Percentiles rank a stretch among this genome's conserved stretches.
phyloP scores from a whole-genome alignment of 352 stramenopile genomes.

The Globisporangium nodosum region DNA sequence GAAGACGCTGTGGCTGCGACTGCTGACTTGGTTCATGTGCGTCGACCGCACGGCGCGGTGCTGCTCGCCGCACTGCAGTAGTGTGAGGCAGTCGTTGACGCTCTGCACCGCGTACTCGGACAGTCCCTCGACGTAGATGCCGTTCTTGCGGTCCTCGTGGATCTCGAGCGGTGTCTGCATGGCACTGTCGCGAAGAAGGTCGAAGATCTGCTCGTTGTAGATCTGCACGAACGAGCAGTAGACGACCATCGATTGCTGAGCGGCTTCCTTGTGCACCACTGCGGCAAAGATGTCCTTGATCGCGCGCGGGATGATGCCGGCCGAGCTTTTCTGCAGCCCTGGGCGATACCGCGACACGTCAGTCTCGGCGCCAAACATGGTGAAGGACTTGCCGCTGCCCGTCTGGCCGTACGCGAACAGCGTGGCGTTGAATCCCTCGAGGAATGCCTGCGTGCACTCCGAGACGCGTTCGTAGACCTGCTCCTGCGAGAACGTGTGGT shows the following conservation, averaged over 20 bases:
- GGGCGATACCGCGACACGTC: slow-evolving; percentile 67
- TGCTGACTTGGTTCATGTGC: slow-evolving; percentile 89
- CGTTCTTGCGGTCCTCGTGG: slow-evolving; percentile 78
- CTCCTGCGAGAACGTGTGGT: slow-evolving; percentile 62
- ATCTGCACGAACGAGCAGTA: slow-evolving; percentile 89
- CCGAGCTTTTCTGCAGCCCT: slow-evolving; percentile 72
- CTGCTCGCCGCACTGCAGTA: slow-evolving; percentile 81
- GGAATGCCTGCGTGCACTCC: slow-evolving; percentile 74
- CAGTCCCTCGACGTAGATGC: slow-evolving; percentile 89
- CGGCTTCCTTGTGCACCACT: slow-evolving; percentile 49
- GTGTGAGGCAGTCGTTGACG: slow-evolving; percentile 79
- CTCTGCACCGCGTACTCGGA: slow-evolving; percentile 87
- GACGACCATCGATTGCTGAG: slow-evolving; percentile 30
- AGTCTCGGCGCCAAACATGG: slow-evolving; percentile 78
- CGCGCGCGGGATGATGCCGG: slow-evolving; percentile 85
- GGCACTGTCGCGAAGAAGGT: slow-evolving; percentile 78
- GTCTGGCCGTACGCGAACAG: slow-evolving; percentile 85
- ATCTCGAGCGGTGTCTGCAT: slow-evolving; percentile 79
- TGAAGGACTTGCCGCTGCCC: slow-evolving; percentile 83
- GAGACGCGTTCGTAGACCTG: slow-evolving; percentile 76
- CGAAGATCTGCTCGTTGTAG: slow-evolving; percentile 91
- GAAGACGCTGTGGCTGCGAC: slow-evolving; percentile 88
- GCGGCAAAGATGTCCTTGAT: slow-evolving; percentile 85
- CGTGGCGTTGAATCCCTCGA: slow-evolving; percentile 81
- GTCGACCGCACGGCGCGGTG: slow-evolving; percentile 88